phyloP scores from a whole-genome alignment of 768 basidiomycete genomes.

The Leucocoprinus leucothites region DNA sequence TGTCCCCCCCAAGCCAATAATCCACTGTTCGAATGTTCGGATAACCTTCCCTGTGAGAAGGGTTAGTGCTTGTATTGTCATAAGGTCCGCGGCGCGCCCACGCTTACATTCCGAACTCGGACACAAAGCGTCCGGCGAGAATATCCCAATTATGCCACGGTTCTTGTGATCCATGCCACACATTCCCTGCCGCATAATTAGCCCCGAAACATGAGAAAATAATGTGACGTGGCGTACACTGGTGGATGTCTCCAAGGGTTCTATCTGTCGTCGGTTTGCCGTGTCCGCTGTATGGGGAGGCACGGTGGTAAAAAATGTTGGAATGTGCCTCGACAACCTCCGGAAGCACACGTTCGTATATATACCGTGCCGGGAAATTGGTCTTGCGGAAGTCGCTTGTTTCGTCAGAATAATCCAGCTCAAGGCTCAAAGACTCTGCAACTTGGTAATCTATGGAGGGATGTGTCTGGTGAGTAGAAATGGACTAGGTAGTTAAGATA shows the following conservation, averaged over 20 bases:
- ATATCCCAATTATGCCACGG: slow-evolving; percentile 95
- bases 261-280: slow-evolving; percentile 71
- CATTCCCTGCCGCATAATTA: slow-evolving; percentile 57
- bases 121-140: slow-evolving; percentile 88
- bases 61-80: background rate
- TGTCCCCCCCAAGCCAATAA: slow-evolving; percentile 80
- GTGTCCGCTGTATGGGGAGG: slow-evolving; percentile 83
- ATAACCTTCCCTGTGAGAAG: slow-evolving; percentile 70
- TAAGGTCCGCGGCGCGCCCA: background rate
- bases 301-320: slow-evolving; percentile 78
- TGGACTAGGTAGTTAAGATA: background rate
- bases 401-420: slow-evolving; percentile 85
- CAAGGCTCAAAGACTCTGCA: slow-evolving; percentile 75
- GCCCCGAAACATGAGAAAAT: slow-evolving; percentile 2
- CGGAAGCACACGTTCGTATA: slow-evolving; percentile 87
- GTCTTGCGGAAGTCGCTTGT: slow-evolving; percentile 82
- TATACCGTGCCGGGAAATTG: slow-evolving; percentile 83
- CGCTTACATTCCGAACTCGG: slow-evolving; percentile 88
- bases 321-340: slow-evolving; percentile 61
- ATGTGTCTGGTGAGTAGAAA: background rate
- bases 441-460: slow-evolving; percentile 72
- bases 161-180: slow-evolving; percentile 93
- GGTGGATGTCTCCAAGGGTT: slow-evolving; percentile 86
- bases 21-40: slow-evolving; percentile 89
- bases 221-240: slow-evolving; percentile 51